phyloP scores from a whole-genome alignment of 208 protist genomes.

The Leishmania martiniquensis region DNA sequence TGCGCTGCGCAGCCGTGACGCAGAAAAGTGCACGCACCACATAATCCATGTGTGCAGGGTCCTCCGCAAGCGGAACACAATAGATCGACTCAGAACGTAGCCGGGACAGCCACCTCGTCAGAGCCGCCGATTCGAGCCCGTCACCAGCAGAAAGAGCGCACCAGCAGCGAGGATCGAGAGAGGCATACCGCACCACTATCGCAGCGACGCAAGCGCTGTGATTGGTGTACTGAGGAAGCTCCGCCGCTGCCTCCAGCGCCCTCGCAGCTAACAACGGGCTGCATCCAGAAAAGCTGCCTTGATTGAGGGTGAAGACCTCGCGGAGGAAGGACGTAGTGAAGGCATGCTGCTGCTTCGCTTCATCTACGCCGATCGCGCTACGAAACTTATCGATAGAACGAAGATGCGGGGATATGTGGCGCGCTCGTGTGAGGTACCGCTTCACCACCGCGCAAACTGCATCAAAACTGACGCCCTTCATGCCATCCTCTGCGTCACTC shows the following conservation, averaged over 20 bases:
- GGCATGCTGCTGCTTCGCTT: slow-evolving; percentile 5
- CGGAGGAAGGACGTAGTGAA: slow-evolving; percentile 25
- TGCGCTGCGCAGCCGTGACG: slow-evolving; percentile 22
- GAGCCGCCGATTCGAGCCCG: not conserved
- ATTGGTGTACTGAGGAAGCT: slow-evolving; percentile 25
- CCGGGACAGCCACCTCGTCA: slow-evolving; percentile 20
- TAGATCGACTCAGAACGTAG: slow-evolving; percentile 28
- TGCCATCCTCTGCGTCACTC: slow-evolving; percentile 1
- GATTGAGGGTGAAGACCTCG: slow-evolving; percentile 10
- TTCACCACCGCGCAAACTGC: slow-evolving; percentile 18
- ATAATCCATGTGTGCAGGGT: slow-evolving; percentile 21
- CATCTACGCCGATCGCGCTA: slow-evolving; percentile 6
- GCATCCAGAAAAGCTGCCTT: slow-evolving; percentile 14
- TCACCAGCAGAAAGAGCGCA: slow-evolving; percentile 11
- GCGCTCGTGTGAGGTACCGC: not conserved
- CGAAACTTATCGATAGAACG: slow-evolving; percentile 26
- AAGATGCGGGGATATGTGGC: not conserved
- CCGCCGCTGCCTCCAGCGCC: slow-evolving; percentile 19
- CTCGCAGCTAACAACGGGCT: slow-evolving; percentile 7
- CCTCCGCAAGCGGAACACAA: slow-evolving; percentile 10
- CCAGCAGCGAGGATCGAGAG: slow-evolving; percentile 16
- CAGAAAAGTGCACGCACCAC: slow-evolving; percentile 25
- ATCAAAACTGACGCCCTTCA: slow-evolving; percentile 14
- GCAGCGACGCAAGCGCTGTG: slow-evolving; percentile 22
- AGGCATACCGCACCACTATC: slow-evolving; percentile 20